Base-by-base conservation (phyloP, 2,329 filamentous ascomycete species). In the Colletotrichum lini region DNA sequence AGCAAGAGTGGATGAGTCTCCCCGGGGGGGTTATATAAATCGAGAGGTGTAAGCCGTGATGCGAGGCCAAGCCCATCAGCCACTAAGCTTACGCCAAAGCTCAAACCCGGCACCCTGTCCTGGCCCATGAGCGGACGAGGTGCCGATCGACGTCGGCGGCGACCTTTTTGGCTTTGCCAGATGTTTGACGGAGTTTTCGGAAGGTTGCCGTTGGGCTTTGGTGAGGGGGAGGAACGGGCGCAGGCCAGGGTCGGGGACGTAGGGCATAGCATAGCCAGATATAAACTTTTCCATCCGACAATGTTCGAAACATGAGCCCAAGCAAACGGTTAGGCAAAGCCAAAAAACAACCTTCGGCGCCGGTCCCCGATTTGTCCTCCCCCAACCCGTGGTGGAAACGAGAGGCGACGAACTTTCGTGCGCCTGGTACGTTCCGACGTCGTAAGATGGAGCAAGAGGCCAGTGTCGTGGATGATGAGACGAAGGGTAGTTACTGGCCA, bases 1-100 rank as follows among this genome's bases (percentile, higher is more conserved):
- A 79, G 78, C 69, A 76, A 73, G 59, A 35, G 47, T 70, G 71
- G 6, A 60, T 3, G 54, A 58, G 60, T 47, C 38, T 23, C 42
- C 26, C 9, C 1, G 8, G 16, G 38, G 18, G 23, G 1, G 16
- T 65, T 56, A 60, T 69, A 70, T 72, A 70, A 70, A 68, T 49
- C 15, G n/a, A 44, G 18, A 30, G 30, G 49, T 54, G 49, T 57
- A 47, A 40, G 42, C 54, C 15, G 42, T 56, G 59, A 64, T 73
- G 74, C 56, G 50, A 65, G 65, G 72, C 47, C 47, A 72, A 69
- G 64, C 47, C 30, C 54, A 61, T 38, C 52, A 73, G 64, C 64
- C 63, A 73, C 71, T 67, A 65, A 56, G 73, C 61, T 70, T 50
- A 57, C 57, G 56, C 70, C 70, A 45, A 68, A 58, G 38, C 44